Base-by-base conservation (phyloP, 1,139 yeast species). In the Hemisphaericaspora xylofermentans region DNA sequence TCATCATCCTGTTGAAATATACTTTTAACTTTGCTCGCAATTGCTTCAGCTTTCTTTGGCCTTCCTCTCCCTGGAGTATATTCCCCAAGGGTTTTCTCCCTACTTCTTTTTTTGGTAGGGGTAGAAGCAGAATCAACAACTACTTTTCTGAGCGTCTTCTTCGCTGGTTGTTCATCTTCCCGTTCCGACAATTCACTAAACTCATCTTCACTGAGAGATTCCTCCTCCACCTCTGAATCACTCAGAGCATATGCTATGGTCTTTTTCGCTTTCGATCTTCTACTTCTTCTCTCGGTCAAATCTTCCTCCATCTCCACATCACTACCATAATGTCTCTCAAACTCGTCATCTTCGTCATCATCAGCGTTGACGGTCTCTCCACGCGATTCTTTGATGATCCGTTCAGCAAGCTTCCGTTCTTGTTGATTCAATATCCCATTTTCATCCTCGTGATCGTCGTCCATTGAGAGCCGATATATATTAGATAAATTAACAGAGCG, bases 401-500 rank as follows among this genome's bases (percentile, higher is more conserved):
- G 43, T 43, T 78, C 81, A 0, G 84, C 84, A 27, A 80, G 52
- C 2, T 56, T 57, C 14, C 58, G 50, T 33, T 81, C 85, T 35
- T 71, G 68, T 21, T 49, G 48, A 26, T 53, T 49, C 35, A 63
- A 51, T 26, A 50, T 53, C 16, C 52, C 62, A 3, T 57, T 65
- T 9, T 61, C 63, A 7, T 58, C 64, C 5, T 60, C 58, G 5
- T 63, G 73, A 21, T 67, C 77, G 15, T 30, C 26, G 8, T 22
- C 24, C 61, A 68, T 56, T 31, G 62, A 54, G 31, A 57, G 57
- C 4, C 63, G 56, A 43, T 68, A 67, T 3, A 63, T 50, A 17
- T 55, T 54, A 2, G 63, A 57, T 19, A 10, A 7, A 32, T 58
- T 51, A 24, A 64, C 56, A 0, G 86, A 82, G 47, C 76, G 57